Percentiles rank a stretch among this genome's conserved stretches.
These are phyloP conservation scores for Amylocystis lapponica DNA, from an alignment of 768 basidiomycete species.

Conservation along the genomic window DNA sequence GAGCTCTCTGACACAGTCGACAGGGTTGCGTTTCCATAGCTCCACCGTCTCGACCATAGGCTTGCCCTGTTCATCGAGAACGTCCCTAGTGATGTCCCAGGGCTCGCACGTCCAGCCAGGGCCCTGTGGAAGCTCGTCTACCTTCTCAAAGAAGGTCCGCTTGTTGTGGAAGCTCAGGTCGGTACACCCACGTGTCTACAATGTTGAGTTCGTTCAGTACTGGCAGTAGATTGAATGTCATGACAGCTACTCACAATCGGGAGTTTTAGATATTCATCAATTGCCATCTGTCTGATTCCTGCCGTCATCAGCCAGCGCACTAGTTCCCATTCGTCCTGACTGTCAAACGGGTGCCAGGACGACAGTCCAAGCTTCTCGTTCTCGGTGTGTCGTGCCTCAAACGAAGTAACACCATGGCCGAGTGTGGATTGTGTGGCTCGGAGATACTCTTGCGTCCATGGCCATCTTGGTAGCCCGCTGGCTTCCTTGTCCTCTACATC, in stretches of 20 bases:
- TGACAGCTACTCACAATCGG: conserved; percentile 8
- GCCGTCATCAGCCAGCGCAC: conserved; percentile 13
- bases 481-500: conserved; percentile 11
- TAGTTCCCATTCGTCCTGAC: conserved; percentile 16
- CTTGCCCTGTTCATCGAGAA: conserved; percentile 10
- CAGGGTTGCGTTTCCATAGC: too few relatives aligned
- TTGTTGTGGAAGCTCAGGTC: conserved; percentile 19
- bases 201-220: conserved; percentile 4
- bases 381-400: too few relatives aligned
- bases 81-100: conserved; percentile 9
- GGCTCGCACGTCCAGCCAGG: conserved; percentile 14
- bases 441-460: conserved; percentile 10
- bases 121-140: conserved; percentile 14
- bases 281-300: conserved; percentile 13
- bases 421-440: too few relatives aligned
- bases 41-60: conserved; percentile 27
- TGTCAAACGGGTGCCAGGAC: too few relatives aligned
- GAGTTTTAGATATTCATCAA: conserved; percentile 19
- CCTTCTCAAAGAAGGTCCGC: conserved; percentile 11
- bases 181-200: too few relatives aligned
- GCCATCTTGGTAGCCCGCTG: conserved; percentile 4
- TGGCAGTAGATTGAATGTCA: too few relatives aligned
- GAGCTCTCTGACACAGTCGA: conserved; percentile 32
- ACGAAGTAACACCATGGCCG: too few relatives aligned
- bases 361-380: too few relatives aligned